Base-by-base conservation (phyloP, 164 flowering plant species). In the Vitis cinerea region DNA sequence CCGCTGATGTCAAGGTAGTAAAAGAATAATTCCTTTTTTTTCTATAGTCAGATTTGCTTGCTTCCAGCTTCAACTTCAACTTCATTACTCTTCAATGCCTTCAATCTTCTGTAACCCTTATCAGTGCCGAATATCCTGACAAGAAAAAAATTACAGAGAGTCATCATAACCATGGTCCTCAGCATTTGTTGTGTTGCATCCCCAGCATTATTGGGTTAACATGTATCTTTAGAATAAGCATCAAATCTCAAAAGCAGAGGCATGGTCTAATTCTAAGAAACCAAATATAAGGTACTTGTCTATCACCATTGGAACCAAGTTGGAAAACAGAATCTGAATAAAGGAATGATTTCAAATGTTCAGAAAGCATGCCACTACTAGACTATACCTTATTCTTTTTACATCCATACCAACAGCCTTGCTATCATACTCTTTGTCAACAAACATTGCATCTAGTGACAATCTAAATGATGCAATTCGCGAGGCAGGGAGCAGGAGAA, bases 61-160 rank as follows among this genome's bases (percentile, higher is more conserved):
- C 52, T 37, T 16, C 56, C 83, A 31, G 67, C 78, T 77, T 85
- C 89, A n/a, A 11, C 74, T 15, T 65, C 79, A 17, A 11, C 74
- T 15, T 65, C 79, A 17, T 23, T 13, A n/a, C 52, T 71, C 84
- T 88, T 88, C 78, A 93, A 71, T 4, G 82, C 91, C 81, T 93
- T 88, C 89, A 93, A 75, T 77, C 83, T 96, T 75, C 97, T 80
- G 78, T 90, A 96, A 57, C 99, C 99, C 58, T 72, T 82, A 59
- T 96, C 99, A 0, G 99, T 95, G 15, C 99, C 99, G 67, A 96
- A 96, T 77, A 96, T 72, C 98, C 99, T 95, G 87, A 55, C 27
- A 70, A 61, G 54, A 54, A 19, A 48, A 37, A 37, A 54, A 19
- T 30, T 10, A 30, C 54, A 61, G n/a, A 58, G 11, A 54, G 15